Conservation (phyloP, 2,329 filamentous ascomycete genomes). For the Talaromyces albobiverticillius region DNA sequence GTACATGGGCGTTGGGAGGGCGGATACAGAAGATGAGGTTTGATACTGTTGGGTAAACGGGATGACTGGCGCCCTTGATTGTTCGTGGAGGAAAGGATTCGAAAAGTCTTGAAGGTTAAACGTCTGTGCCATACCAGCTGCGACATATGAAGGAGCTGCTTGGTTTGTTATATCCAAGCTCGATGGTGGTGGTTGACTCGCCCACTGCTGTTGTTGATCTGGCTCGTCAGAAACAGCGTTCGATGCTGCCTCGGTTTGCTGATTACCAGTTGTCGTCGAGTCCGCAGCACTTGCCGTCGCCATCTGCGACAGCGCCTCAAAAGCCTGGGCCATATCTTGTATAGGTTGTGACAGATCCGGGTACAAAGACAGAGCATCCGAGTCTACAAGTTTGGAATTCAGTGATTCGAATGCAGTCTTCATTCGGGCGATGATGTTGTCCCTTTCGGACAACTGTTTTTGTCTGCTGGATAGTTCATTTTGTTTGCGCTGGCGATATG, state of each 20-base stretch:
- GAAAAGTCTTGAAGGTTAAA: not conserved
- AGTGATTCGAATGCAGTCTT: conserved; percentile 4
- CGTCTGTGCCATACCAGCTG: not conserved
- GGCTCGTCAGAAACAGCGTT: not conserved
- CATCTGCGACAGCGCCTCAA: conserved; percentile 4
- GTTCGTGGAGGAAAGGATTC: not conserved
- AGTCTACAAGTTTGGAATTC: not conserved
- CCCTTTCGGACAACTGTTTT: conserved; percentile 7
- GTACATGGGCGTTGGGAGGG: not conserved
- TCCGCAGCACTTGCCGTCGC: not conserved
- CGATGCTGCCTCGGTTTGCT: too few species aligned
- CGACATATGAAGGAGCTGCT: too few species aligned
- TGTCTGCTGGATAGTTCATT: conserved; percentile 16
- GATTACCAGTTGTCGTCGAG: too few species aligned
- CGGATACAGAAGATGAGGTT: not conserved
- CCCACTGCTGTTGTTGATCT: not conserved
- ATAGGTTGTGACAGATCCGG: conserved; percentile 3
- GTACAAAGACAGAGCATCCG: not conserved
- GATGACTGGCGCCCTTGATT: not conserved
- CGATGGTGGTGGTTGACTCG: not conserved
- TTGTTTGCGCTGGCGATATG: conserved; percentile 23
- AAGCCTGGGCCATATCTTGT: conserved; percentile 1
- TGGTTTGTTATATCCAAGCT: not conserved
- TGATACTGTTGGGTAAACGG: not conserved
- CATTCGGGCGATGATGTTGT: conserved; percentile 1